Evolutionary conservation across 2,329 filamentous ascomycete genomes (phyloP).

Genomic region (Lasiodiplodia sp.): DNA sequence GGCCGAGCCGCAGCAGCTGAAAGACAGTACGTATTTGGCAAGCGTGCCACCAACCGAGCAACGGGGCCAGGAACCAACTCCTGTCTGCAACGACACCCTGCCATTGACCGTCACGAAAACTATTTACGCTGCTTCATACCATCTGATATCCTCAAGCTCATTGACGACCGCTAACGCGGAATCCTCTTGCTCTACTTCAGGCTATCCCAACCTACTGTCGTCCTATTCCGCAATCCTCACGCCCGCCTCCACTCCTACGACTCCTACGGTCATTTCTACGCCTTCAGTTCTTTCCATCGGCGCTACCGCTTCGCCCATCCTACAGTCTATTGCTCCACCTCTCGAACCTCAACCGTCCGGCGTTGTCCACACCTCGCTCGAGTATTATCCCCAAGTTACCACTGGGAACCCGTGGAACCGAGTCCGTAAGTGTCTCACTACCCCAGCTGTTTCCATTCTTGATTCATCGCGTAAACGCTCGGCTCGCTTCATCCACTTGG

Average conservation of each 20-base stretch:
- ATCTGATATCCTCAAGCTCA: not conserved
- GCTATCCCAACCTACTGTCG: not conserved
- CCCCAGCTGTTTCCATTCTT: not conserved
- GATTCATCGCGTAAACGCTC: not conserved
- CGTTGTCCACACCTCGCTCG: conserved; percentile 10
- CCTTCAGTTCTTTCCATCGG: conserved; percentile 8
- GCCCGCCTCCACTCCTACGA: conserved; percentile 10
- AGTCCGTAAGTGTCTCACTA: not conserved
- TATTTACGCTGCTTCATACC: conserved; percentile 14
- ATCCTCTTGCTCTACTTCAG: conserved; percentile 3
- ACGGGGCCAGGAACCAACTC: not conserved
- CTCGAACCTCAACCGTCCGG: conserved; percentile 19
- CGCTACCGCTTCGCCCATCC: conserved; percentile 2
- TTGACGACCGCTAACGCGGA: conserved; percentile 6
- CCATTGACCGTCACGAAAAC: conserved; percentile 19
- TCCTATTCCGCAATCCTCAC: not conserved
- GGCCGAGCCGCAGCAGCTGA: not conserved
- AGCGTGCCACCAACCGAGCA: not conserved
- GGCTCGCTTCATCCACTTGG: not conserved
- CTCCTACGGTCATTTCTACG: not conserved
- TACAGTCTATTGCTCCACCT: conserved; percentile 23
- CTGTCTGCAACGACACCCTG: not conserved
- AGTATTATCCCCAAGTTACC: conserved; percentile 23
- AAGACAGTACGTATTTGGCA: conserved; percentile 26
- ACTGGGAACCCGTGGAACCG: conserved; percentile 8